phyloP scores from a whole-genome alignment of 352 stramenopile species.

The Thalassiosira pacifica region DNA sequence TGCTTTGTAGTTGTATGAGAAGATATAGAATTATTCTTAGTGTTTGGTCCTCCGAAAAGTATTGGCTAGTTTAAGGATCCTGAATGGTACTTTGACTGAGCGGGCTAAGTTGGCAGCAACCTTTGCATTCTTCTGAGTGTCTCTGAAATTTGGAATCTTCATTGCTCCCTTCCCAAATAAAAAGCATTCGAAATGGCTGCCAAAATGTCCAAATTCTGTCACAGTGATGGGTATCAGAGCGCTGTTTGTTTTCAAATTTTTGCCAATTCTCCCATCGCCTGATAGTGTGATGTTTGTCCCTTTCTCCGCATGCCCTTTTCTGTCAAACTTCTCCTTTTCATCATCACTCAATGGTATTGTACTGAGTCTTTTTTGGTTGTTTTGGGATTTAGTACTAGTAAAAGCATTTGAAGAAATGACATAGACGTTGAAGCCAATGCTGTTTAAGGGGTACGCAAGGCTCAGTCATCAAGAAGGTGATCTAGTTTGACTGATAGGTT shows the following conservation, averaged over 20 bases:
- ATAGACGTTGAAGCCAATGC: no score
- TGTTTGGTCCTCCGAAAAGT: background rate
- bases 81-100: background rate
- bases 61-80: background rate
- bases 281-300: background rate
- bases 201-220: conserved; percentile 21
- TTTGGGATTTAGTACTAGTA: no score
- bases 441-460: no score
- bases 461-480: no score
- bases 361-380: no score
- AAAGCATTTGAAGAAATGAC: no score
- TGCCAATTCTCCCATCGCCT: background rate
- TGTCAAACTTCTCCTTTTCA: background rate
- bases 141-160: background rate
- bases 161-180: background rate
- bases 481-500: no score
- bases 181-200: conserved; percentile 5
- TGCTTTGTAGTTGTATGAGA: no score
- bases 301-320: conserved; percentile 2
- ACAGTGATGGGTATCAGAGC: conserved; percentile 16
- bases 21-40: background rate
- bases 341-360: no score
- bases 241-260: background rate
- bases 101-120: background rate
- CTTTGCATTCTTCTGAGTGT: conserved; percentile 1